A percentile compares a stretch with the other conserved stretches of the same genome.
Conservation (phyloP, 306 rosid species). For the Sesbania bispinosa region DNA sequence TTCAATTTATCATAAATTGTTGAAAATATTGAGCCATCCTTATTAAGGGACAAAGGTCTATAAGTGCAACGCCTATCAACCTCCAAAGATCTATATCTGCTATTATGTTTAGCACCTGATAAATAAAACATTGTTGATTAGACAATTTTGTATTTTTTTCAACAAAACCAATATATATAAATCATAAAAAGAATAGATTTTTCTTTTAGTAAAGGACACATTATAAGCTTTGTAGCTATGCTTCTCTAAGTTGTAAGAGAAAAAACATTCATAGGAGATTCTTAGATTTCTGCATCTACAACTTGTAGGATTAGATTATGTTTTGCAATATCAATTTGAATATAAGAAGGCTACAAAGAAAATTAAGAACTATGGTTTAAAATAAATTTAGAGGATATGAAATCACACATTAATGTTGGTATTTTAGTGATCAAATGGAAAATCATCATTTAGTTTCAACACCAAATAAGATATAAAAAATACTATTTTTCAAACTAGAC, state of each 20-base stretch:
- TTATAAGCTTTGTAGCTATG: too few species aligned
- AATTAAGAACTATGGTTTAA: background rate
- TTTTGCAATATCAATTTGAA: background rate
- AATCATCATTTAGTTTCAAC: background rate
- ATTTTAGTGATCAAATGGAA: background rate
- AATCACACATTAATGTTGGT: background rate
- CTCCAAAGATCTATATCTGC: slow-evolving; percentile 23
- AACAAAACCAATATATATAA: too few species aligned
- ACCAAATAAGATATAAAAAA: background rate
- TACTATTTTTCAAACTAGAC: background rate
- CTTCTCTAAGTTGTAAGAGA: too few species aligned
- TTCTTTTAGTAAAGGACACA: too few species aligned
- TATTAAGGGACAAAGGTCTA: slow-evolving; percentile 10
- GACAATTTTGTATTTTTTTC: background rate
- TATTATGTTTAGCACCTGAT: slow-evolving; percentile 29
- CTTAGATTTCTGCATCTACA: too few species aligned
- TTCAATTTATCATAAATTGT: slow-evolving; percentile 31
- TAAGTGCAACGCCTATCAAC: slow-evolving; percentile 36
- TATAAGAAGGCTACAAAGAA: background rate
- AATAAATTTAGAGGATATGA: background rate
- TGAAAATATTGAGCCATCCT: slow-evolving; percentile 31
- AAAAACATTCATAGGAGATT: too few species aligned
- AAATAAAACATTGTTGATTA: background rate
- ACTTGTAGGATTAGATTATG: too few species aligned
- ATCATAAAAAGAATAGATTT: too few species aligned